These are phyloP conservation scores for Phytophthora pisi DNA, from an alignment of 352 stramenopile species.

Conservation along the genomic window DNA sequence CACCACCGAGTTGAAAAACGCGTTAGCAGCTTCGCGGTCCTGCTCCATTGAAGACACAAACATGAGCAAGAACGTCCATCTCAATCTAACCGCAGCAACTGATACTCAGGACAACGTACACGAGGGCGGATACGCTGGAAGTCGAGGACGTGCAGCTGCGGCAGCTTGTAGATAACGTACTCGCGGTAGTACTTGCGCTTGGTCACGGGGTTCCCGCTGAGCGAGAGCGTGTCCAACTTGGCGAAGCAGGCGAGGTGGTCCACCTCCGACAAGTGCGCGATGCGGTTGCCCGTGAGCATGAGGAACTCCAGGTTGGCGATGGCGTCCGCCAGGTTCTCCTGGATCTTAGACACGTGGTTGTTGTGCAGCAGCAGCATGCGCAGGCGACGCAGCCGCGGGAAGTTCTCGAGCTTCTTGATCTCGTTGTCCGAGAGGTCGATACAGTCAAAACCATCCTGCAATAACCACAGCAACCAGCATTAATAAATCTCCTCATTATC, in stretches of 20 bases:
- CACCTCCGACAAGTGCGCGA: conserved; percentile 83
- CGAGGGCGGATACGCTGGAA: conserved; percentile 83
- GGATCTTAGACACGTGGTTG: conserved; percentile 92
- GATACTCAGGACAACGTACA: conserved; percentile 39
- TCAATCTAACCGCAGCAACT: background rate
- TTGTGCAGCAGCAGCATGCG: conserved; percentile 94
- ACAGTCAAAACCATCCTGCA: conserved; percentile 92
- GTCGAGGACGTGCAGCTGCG: conserved; percentile 87
- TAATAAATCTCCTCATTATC: background rate
- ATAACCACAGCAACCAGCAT: background rate
- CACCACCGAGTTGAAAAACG: conserved; percentile 79
- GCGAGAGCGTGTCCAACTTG: conserved; percentile 87
- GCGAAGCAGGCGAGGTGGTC: conserved; percentile 76
- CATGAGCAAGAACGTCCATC: conserved; percentile 3
- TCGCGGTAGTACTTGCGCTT: conserved; percentile 92
- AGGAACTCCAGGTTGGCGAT: conserved; percentile 89
- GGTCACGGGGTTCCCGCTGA: conserved; percentile 91
- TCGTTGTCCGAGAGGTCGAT: conserved; percentile 96
- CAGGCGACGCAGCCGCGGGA: conserved; percentile 86
- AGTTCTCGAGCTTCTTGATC: conserved; percentile 95
- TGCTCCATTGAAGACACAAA: conserved; percentile 22
- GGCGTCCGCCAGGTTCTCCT: conserved; percentile 72
- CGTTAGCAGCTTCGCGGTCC: conserved; percentile 77
- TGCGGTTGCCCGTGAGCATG: conserved; percentile 92
- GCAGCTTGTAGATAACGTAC: conserved; percentile 92